These are phyloP conservation scores for Curvularia hawaiiensis DNA, from an alignment of 2,329 filamentous ascomycete species.

Conservation along the genomic window DNA sequence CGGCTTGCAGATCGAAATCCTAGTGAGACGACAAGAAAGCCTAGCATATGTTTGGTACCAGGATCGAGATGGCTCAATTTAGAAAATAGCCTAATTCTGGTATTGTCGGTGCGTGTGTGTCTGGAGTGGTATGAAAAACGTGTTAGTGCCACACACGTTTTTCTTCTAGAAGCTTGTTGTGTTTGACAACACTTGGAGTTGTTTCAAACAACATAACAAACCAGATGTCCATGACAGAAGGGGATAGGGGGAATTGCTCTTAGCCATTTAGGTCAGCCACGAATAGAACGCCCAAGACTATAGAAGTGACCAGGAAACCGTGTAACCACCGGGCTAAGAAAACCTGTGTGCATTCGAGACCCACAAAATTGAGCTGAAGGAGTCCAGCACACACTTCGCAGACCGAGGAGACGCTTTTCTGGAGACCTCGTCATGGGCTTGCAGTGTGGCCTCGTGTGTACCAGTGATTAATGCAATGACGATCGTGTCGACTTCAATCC, in stretches of 20 bases:
- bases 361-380: neutral
- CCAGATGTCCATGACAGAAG: neutral
- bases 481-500: constrained; percentile 12
- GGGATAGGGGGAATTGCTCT: neutral
- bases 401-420: neutral
- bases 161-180: neutral
- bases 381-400: neutral
- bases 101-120: neutral
- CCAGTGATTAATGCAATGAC: constrained; percentile 12
- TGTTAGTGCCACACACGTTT: neutral
- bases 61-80: neutral
- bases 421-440: neutral
- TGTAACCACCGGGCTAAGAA: neutral
- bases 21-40: neutral
- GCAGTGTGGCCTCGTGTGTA: neutral
- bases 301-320: neutral
- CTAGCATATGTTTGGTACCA: neutral
- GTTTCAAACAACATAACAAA: neutral
- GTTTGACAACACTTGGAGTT: neutral
- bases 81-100: constrained; percentile 4
- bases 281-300: neutral
- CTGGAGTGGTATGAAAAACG: neutral
- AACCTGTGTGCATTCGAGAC: neutral
- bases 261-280: no score
- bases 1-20: neutral